Evolutionary conservation across 495 filamentous ascomycete genomes (phyloP).

Genomic region (Talaromyces nanjingensis): DNA sequence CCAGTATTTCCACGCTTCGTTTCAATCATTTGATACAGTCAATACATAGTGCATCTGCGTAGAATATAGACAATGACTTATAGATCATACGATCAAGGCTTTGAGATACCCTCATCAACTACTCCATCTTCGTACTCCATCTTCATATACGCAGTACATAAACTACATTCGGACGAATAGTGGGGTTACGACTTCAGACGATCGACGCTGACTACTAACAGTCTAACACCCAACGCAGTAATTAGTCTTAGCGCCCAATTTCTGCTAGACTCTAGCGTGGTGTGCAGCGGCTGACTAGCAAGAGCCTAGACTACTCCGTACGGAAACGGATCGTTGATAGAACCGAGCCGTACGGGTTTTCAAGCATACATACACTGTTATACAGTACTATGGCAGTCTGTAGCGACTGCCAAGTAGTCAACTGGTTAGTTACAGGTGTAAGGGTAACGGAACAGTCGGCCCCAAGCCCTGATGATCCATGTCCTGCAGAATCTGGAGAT

Average conservation of each 20-base stretch:
- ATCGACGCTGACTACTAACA: not conserved
- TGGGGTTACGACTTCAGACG: not conserved
- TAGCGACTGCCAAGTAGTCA: not conserved
- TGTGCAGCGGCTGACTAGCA: not conserved
- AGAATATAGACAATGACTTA: not conserved
- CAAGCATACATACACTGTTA: too few relatives aligned
- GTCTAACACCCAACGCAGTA: not conserved
- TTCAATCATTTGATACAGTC: not conserved
- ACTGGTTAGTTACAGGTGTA: not conserved
- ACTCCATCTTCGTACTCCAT: not conserved
- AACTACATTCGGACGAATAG: not conserved
- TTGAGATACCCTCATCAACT: not conserved
- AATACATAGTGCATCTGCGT: not conserved
- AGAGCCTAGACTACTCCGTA: not conserved
- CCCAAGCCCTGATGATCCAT: not conserved
- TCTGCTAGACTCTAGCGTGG: not conserved
- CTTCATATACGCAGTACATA: not conserved
- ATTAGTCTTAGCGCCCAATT: not conserved
- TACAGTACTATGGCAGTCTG: too few relatives aligned
- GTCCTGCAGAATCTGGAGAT: not conserved
- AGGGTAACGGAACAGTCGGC: not conserved
- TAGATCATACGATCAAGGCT: not conserved
- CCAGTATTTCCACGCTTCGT: not conserved
- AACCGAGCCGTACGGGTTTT: not conserved
- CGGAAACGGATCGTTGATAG: not conserved